Percentiles rank a stretch among this genome's conserved stretches.
phyloP scores from a whole-genome alignment of 106 monocot genomes.

The Cymbidium sinense region DNA sequence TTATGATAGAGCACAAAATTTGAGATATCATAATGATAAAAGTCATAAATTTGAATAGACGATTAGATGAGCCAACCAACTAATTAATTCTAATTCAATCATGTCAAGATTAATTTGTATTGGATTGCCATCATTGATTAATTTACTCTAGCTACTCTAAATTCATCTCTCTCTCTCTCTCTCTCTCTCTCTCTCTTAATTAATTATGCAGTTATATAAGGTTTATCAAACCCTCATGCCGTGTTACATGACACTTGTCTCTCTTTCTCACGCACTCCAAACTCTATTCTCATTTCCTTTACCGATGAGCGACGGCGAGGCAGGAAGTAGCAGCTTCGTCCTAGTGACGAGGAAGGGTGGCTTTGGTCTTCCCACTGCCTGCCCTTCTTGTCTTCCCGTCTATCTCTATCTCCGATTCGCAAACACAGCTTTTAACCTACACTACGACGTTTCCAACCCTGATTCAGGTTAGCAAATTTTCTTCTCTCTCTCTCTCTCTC shows the following conservation, averaged over 20 bases:
- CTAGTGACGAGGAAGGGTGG: conserved; percentile 64
- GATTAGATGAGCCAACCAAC: too few relatives aligned
- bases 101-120: too few relatives aligned
- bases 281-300: background rate
- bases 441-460: conserved; percentile 1
- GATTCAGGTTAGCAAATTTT: conserved; percentile 9
- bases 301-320: conserved; percentile 9
- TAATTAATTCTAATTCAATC: too few relatives aligned
- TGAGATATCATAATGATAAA: too few relatives aligned
- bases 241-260: background rate
- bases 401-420: conserved; percentile 14
- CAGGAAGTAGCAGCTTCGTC: conserved; percentile 28
- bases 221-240: background rate
- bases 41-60: too few relatives aligned
- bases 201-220: too few relatives aligned
- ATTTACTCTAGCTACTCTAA: too few relatives aligned
- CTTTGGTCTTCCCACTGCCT: conserved; percentile 85
- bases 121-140: too few relatives aligned
- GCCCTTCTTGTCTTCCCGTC: conserved; percentile 58
- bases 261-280: background rate
- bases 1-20: too few relatives aligned
- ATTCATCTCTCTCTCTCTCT: too few relatives aligned
- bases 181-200: too few relatives aligned
- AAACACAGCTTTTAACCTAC: background rate
- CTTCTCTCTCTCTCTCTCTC: too few relatives aligned